Evolutionary conservation across 1,139 yeast genomes (phyloP).

Genomic region (Kodamaea suecica): DNA sequence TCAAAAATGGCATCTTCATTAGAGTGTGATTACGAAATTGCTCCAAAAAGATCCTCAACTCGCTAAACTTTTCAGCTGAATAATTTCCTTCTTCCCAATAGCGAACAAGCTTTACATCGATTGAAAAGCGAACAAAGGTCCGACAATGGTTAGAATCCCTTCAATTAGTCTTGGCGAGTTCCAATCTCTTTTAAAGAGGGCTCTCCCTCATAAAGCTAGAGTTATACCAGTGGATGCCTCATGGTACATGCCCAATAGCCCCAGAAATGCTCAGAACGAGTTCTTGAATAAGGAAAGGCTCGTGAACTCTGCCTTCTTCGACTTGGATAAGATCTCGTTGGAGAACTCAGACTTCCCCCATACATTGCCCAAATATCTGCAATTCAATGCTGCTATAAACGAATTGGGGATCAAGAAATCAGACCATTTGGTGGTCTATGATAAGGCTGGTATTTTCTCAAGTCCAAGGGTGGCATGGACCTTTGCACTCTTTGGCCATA

Average conservation of each 20-base stretch:
- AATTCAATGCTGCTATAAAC: constrained; percentile 53
- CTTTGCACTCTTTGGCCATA: constrained; percentile 72
- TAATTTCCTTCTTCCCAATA: too few species aligned
- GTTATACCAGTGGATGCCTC: constrained; percentile 81
- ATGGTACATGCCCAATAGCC: constrained; percentile 84
- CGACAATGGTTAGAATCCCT: constrained; percentile 9
- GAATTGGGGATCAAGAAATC: constrained; percentile 42
- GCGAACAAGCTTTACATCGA: too few species aligned
- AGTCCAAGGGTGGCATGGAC: constrained; percentile 94
- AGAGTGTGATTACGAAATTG: not conserved
- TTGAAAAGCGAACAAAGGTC: too few species aligned
- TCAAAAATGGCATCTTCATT: too few species aligned
- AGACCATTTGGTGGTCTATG: constrained; percentile 79
- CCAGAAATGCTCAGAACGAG: constrained; percentile 57
- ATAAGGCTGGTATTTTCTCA: constrained; percentile 77
- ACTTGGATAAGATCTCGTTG: constrained; percentile 69
- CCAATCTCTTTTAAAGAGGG: constrained; percentile 17
- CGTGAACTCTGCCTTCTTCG: constrained; percentile 70
- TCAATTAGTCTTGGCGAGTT: constrained; percentile 22
- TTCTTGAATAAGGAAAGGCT: constrained; percentile 56
- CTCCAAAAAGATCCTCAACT: too few species aligned
- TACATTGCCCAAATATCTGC: constrained; percentile 68
- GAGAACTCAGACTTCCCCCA: constrained; percentile 69
- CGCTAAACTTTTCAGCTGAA: too few species aligned
- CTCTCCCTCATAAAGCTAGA: constrained; percentile 21